Base-by-base conservation (phyloP, 352 stramenopile species). In the Phytophthora quininea region DNA sequence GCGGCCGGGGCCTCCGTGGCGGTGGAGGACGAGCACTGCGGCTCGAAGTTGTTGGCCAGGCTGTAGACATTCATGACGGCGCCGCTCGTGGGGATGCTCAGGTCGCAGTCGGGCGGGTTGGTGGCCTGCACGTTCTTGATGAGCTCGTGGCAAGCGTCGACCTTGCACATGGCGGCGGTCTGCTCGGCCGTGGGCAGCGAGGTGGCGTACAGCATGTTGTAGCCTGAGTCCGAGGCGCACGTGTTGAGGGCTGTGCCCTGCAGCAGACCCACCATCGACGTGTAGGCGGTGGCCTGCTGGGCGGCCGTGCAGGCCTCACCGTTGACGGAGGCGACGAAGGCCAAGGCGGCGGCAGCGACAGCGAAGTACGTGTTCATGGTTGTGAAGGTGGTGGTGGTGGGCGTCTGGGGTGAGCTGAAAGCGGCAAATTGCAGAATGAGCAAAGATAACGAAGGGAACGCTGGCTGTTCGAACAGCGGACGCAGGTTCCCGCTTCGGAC, bases 151-250 rank as follows among this genome's bases (percentile, higher is more conserved):
- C 77, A 86, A 24, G 45, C 43, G 5, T 58, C 42, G 31, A 63
- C 33, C 9, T 56, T 54, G 77, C 77, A 85, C 74, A 85, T 82
- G 64, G 62, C 64, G n/a, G 50, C 69, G 12, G 58, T 74, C 61
- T 81, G 48, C 19, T 64, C 70, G 19, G 65, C 59, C 55, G 70
- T 76, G 4, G 73, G 76, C 31, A 77, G 54, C 19, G 49, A 14
- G 29, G 67, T 69, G 38, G 70, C 62, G 52, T 69, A 67, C 43
- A 84, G 55, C 71, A 81, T 74, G 69, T 74, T 73, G 73, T 78
- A 77, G 38, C 71, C 68, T 29, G 64, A 73, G 46, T 53, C 54
- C 11, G 48, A n/a, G 12, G 63, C 50, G 40, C 73, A 84, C 3
- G 10, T 47, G 19, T 32, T 40, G 24, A 84, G 62, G 11, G 66